phyloP scores from a whole-genome alignment of 2,329 filamentous ascomycete genomes.

The Pseudogymnoascus sp. region DNA sequence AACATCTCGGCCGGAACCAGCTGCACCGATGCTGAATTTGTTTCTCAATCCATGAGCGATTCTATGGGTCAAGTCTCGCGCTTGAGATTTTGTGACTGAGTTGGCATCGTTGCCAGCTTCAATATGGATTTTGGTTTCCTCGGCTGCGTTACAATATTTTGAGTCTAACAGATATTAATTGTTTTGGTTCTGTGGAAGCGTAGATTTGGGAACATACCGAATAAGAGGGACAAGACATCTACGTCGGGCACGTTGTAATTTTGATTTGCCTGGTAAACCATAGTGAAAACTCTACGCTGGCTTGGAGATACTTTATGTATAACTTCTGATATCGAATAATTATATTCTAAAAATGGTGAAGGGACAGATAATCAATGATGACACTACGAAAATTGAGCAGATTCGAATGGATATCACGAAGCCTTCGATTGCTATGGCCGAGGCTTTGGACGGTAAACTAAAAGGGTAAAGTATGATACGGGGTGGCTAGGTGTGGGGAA shows the following conservation, averaged over 20 bases:
- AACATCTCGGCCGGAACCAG: conserved; percentile 42
- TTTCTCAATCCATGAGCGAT: conserved; percentile 48
- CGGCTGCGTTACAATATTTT: conserved; percentile 28
- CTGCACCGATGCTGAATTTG: conserved; percentile 42
- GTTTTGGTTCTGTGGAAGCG: neutral
- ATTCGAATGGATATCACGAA: neutral
- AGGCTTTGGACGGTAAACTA: neutral
- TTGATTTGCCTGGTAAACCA: conserved; percentile 15
- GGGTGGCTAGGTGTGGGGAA: neutral
- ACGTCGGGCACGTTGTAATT: conserved; percentile 15
- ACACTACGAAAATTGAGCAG: neutral
- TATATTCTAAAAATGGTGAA: neutral
- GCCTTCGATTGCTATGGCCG: neutral
- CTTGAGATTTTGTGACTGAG: conserved; percentile 43
- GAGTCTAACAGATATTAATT: conserved; percentile 28
- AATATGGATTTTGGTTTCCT: conserved; percentile 46
- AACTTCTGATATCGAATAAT: neutral
- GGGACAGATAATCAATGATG: neutral
- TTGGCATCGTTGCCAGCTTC: conserved; percentile 48
- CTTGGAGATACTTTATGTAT: neutral
- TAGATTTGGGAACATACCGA: conserved; percentile 13
- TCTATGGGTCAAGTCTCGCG: conserved; percentile 40
- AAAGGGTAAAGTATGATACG: neutral
- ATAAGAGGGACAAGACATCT: conserved; percentile 16
- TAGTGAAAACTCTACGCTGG: conserved; percentile 2